A percentile compares a stretch with the other conserved stretches of the same genome.
These are phyloP conservation scores for Lanzia echinophila DNA, from an alignment of 2,329 filamentous ascomycete species.

Conservation along the genomic window DNA sequence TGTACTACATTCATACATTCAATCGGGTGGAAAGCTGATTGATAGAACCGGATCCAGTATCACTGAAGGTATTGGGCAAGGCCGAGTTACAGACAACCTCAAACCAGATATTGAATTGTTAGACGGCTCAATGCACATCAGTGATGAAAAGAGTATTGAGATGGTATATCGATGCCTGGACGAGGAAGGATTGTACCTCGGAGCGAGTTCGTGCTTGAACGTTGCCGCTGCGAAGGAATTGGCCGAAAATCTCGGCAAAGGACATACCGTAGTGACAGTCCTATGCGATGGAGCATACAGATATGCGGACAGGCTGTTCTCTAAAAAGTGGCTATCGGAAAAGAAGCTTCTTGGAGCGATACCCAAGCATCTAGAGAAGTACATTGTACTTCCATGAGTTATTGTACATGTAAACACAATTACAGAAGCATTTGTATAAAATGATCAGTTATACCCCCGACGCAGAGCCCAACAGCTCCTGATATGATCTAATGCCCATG, in stretches of 20 bases:
- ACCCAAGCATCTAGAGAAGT: slow-evolving; percentile 80
- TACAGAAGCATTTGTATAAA: slow-evolving; percentile 3
- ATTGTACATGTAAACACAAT: slow-evolving; percentile 12
- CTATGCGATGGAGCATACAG: slow-evolving; percentile 96
- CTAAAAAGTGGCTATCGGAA: slow-evolving; percentile 77
- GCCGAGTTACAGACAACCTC: slow-evolving; percentile 92
- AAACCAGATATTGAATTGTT: slow-evolving; percentile 75
- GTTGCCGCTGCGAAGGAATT: slow-evolving; percentile 94
- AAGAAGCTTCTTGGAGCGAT: slow-evolving; percentile 80
- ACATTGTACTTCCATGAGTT: slow-evolving; percentile 77
- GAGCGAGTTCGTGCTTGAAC: slow-evolving; percentile 88
- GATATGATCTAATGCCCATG: slow-evolving; percentile 3
- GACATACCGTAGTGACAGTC: slow-evolving; percentile 87
- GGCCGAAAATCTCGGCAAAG: slow-evolving; percentile 80
- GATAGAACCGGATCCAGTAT: slow-evolving; percentile 83
- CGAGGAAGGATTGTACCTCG: slow-evolving; percentile 91
- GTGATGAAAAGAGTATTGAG: slow-evolving; percentile 89
- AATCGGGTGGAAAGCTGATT: slow-evolving; percentile 73
- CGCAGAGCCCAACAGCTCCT: slow-evolving; percentile 9
- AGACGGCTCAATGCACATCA: slow-evolving; percentile 77
- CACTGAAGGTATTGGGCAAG: slow-evolving; percentile 96
- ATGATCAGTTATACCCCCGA: neutral
- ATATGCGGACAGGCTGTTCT: slow-evolving; percentile 92
- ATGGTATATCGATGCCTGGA: slow-evolving; percentile 97
- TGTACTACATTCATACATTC: slow-evolving; percentile 87